These are phyloP conservation scores for Penicillium simplicissimum DNA, from an alignment of 495 filamentous ascomycete genomes.

Conservation along the genomic window DNA sequence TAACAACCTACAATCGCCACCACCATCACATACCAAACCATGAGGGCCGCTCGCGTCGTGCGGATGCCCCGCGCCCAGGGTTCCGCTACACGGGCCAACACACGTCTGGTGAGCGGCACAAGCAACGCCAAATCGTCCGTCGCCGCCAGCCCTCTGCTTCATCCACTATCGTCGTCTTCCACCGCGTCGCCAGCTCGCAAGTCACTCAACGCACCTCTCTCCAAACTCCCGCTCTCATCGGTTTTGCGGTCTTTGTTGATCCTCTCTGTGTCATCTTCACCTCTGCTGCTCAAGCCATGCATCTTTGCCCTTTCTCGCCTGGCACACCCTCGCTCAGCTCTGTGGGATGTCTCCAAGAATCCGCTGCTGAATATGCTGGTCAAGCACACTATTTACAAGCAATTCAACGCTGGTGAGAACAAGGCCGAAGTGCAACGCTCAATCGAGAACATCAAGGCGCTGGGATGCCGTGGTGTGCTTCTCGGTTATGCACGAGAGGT, in stretches of 20 bases:
- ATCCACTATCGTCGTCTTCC: constrained; percentile 18
- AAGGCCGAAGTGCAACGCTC: constrained; percentile 46
- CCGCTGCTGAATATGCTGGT: constrained; percentile 45
- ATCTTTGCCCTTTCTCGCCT: constrained; percentile 68
- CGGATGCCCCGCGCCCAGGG: constrained; percentile 29
- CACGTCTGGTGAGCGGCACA: constrained; percentile 42
- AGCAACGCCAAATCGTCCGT: constrained; percentile 41
- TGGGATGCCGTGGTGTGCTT: constrained; percentile 51
- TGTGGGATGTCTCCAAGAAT: constrained; percentile 49
- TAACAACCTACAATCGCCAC: background rate
- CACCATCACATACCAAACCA: constrained; percentile 15
- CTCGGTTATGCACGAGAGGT: constrained; percentile 52
- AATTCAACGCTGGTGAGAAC: constrained; percentile 54
- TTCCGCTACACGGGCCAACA: constrained; percentile 13
- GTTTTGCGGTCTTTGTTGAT: constrained; percentile 79
- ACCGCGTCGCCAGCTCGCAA: constrained; percentile 23
- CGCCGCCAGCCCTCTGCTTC: constrained; percentile 29
- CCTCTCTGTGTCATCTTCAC: constrained; percentile 77
- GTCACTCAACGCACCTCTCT: constrained; percentile 53
- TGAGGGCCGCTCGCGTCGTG: constrained; percentile 39
- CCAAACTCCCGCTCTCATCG: constrained; percentile 69
- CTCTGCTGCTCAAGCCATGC: constrained; percentile 68
- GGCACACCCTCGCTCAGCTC: constrained; percentile 62
- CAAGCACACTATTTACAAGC: constrained; percentile 52
- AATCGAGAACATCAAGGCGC: constrained; percentile 43